Evolutionary conservation across 2,329 filamentous ascomycete species (phyloP).

Genomic region (Tetracladium maxilliforme): DNA sequence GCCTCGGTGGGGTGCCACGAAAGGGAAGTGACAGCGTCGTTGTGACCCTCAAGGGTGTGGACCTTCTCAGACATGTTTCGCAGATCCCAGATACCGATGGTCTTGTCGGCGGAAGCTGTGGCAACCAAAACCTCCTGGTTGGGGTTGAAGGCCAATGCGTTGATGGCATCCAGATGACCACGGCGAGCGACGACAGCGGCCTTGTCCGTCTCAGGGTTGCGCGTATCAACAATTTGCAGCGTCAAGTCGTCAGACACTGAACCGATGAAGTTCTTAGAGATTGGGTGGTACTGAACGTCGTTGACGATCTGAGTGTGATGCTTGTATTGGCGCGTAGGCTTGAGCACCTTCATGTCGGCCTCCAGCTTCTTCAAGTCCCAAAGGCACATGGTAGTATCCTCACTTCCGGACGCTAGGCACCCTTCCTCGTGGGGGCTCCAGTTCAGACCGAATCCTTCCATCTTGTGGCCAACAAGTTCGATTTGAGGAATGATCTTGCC

Average conservation of each 20-base stretch:
- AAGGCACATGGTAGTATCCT: slow-evolving; percentile 80
- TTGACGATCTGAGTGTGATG: slow-evolving; percentile 89
- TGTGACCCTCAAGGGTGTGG: slow-evolving; percentile 79
- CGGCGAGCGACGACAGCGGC: slow-evolving; percentile 54
- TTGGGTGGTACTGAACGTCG: slow-evolving; percentile 89
- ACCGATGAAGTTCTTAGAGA: slow-evolving; percentile 73
- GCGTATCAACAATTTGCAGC: slow-evolving; percentile 81
- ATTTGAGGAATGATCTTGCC: slow-evolving; percentile 69
- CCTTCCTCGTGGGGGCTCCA: slow-evolving; percentile 83
- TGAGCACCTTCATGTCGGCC: slow-evolving; percentile 53
- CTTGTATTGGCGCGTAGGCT: slow-evolving; percentile 61
- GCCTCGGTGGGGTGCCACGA: slow-evolving; percentile 91
- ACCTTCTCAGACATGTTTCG: slow-evolving; percentile 82
- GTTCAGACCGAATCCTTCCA: slow-evolving; percentile 81
- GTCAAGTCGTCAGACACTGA: slow-evolving; percentile 92
- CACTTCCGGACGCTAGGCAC: slow-evolving; percentile 75
- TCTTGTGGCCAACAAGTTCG: slow-evolving; percentile 69
- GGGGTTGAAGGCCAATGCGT: slow-evolving; percentile 90
- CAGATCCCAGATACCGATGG: slow-evolving; percentile 88
- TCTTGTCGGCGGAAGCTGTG: slow-evolving; percentile 90
- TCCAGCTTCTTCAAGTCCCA: slow-evolving; percentile 77
- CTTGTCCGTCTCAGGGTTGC: slow-evolving; percentile 47
- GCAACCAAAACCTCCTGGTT: slow-evolving; percentile 80
- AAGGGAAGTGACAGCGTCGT: slow-evolving; percentile 78
- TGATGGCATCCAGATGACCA: slow-evolving; percentile 86